These are phyloP conservation scores for Rhynchosporium secalis DNA, from an alignment of 2,329 filamentous ascomycete species.

Conservation along the genomic window DNA sequence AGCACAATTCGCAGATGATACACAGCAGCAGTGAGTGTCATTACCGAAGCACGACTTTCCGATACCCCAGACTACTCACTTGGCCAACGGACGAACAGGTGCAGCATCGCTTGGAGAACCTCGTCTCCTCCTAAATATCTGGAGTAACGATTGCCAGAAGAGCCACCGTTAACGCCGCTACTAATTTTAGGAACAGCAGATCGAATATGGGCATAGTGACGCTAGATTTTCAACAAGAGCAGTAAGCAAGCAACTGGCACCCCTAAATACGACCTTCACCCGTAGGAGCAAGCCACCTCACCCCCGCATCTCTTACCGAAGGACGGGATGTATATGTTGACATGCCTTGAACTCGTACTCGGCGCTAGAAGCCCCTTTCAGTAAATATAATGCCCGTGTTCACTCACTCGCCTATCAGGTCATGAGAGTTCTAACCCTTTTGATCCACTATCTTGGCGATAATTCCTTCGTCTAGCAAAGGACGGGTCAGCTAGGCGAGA, in stretches of 20 bases:
- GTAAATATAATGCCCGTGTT: neutral
- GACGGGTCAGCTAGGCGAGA: neutral
- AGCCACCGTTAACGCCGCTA: slow-evolving; percentile 17
- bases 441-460: slow-evolving; percentile 7
- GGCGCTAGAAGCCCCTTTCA: slow-evolving; percentile 9
- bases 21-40: slow-evolving; percentile 2
- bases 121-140: slow-evolving; percentile 9
- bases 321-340: slow-evolving; percentile 8
- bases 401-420: neutral
- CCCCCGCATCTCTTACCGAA: slow-evolving; percentile 19
- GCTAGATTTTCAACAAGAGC: neutral
- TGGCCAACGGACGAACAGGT: neutral
- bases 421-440: neutral
- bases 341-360: slow-evolving; percentile 10
- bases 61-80: slow-evolving; percentile 4
- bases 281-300: slow-evolving; percentile 12
- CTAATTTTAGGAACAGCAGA: neutral
- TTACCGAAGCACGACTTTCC: neutral
- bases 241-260: slow-evolving; percentile 10
- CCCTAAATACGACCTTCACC: neutral
- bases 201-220: slow-evolving; percentile 6
- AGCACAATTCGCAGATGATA: slow-evolving; percentile 6
- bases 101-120: slow-evolving; percentile 9
- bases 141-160: slow-evolving; percentile 9
- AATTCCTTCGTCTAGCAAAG: slow-evolving; percentile 3